Evolutionary conservation across 352 stramenopile species (phyloP), one percentile per base, ranked within the genome.

Genomic region (Phytophthora macrochlamydospora): DNA sequence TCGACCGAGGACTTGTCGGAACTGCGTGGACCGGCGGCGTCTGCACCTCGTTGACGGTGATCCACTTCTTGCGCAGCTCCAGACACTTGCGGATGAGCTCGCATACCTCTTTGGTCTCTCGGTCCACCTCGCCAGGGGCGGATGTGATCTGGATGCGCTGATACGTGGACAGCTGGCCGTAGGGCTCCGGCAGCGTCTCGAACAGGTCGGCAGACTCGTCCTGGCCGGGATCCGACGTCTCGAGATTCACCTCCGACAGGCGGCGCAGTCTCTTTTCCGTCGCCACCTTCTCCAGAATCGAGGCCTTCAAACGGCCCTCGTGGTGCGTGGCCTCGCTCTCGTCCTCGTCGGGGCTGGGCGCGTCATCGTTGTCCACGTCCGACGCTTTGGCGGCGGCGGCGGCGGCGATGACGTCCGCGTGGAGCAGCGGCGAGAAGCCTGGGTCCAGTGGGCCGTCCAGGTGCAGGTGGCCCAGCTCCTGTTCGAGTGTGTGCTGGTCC

Each of bases 91-190:
- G 83, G 58, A 96, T 85, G 49, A 91, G 78, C 40, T 89, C 73
- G 59, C 86, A 96, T 35, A 92, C 83, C 18, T 92, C 83, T 46
- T 83, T 86, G 0, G 85, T 91, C 66, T 96, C 88, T 53, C 68
- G 65, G 57, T 96, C 88, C 14, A 87, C 66, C 29, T 92, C 81
- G 44, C 90, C 86, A 24, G 84, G 76, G 4, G 69, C 56, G 6
- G 69, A 79, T 49, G 85, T 91, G 61, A 96, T 93, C 56, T 91
- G 56, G 53, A 96, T 92, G 51, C 85, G 85, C 66, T 94, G 83
- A 69, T 90, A 96, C 14, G 74, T 70, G 53, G 69, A 82, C 40
- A 78, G 35, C 55, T 94, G 71, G 1, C 79, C 81, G 71, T 94
- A 96, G 14, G 88, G 88, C 72, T 91, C 86, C 7, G 86, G 88